phyloP scores from a whole-genome alignment of 768 basidiomycete genomes.

The Mrakia blollopis region DNA sequence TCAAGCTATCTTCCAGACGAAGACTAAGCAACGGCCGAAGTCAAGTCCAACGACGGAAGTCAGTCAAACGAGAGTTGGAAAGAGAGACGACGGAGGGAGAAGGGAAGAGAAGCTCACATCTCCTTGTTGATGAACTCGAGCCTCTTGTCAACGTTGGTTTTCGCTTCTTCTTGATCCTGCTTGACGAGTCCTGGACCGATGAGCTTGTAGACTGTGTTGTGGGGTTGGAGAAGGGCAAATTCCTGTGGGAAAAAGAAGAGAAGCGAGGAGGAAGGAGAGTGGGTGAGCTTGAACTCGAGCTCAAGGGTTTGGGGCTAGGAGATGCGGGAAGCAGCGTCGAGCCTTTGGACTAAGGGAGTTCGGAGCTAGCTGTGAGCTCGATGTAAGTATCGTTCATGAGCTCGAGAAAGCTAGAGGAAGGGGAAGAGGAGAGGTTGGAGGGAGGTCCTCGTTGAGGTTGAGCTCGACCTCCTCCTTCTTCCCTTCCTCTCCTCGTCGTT shows the following conservation, averaged over 20 bases:
- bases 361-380: no score
- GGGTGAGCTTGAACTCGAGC: neutral
- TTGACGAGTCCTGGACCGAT: constrained; percentile 84
- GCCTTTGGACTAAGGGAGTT: no score
- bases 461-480: neutral
- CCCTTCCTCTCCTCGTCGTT: neutral
- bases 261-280: neutral
- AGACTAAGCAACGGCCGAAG: neutral
- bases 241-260: constrained; percentile 54
- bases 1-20: constrained; percentile 53
- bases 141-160: constrained; percentile 79
- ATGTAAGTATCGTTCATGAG: no score
- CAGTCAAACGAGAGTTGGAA: neutral
- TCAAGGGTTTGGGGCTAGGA: no score
- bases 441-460: neutral
- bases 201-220: constrained; percentile 82
- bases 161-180: constrained; percentile 83
- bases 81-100: neutral
- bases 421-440: neutral
- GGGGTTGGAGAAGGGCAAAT: constrained; percentile 64
- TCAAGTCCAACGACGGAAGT: neutral
- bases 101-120: constrained; percentile 56
- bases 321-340: no score
- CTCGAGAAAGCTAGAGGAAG: no score
- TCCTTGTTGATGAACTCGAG: constrained; percentile 81